phyloP scores from a whole-genome alignment of 148 eudicot genomes.

The Persicaria maculosa region DNA sequence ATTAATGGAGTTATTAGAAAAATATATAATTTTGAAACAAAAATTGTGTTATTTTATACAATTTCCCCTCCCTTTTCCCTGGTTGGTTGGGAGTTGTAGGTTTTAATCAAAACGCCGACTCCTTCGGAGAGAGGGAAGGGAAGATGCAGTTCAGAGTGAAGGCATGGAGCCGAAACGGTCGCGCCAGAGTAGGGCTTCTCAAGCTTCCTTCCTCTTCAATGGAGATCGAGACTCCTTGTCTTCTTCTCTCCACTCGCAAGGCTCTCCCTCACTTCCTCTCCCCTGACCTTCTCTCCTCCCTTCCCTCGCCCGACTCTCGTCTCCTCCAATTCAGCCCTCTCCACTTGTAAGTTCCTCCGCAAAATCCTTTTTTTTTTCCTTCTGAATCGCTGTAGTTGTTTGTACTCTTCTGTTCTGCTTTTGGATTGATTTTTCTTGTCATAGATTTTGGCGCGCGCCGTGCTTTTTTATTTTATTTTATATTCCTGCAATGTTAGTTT shows the following conservation, averaged over 20 bases:
- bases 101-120: neutral
- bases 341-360: slow-evolving; percentile 49
- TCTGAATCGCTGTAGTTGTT: neutral
- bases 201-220: slow-evolving; percentile 3
- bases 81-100: neutral
- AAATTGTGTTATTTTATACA: no score
- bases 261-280: slow-evolving; percentile 60
- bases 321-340: slow-evolving; percentile 72
- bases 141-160: slow-evolving; percentile 13
- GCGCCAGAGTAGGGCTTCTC: slow-evolving; percentile 9
- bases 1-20: no score
- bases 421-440: no score
- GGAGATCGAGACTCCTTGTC: slow-evolving; percentile 13
- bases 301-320: slow-evolving; percentile 51
- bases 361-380: no score
- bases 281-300: slow-evolving; percentile 60
- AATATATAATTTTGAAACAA: no score
- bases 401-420: neutral
- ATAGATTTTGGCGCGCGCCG: no score
- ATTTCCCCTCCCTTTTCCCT: no score
- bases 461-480: no score
- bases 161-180: slow-evolving; percentile 13
- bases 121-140: neutral
- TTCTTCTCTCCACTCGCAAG: slow-evolving; percentile 24
- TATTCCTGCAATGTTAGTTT: neutral